Evolutionary conservation across 2,329 filamentous ascomycete species (phyloP).

Genomic region (Colletotrichum somersetense): DNA sequence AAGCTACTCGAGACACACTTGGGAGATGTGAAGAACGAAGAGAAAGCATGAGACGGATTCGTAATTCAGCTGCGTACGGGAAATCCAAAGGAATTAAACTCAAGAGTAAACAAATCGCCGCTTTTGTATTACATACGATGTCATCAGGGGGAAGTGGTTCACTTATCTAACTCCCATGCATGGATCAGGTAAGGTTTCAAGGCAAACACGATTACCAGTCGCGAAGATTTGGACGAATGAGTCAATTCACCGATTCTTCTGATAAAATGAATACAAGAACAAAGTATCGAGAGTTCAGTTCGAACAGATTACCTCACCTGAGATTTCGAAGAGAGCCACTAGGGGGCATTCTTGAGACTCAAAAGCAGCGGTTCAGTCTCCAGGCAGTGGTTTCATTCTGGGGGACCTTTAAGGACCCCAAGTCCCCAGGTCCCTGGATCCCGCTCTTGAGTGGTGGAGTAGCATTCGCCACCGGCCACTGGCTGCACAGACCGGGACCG

Average conservation of each 20-base stretch:
- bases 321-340: background rate
- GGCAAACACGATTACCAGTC: background rate
- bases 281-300: background rate
- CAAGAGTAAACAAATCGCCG: constrained; percentile 40
- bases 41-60: constrained; percentile 24
- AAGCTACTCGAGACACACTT: constrained; percentile 4
- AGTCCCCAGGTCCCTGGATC: constrained; percentile 25
- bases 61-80: constrained; percentile 15
- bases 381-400: constrained; percentile 26
- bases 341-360: background rate
- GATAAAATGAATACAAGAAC: background rate
- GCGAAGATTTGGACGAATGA: background rate
- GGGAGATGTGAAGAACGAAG: constrained; percentile 23
- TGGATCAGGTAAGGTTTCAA: background rate
- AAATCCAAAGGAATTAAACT: constrained; percentile 35
- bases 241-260: background rate
- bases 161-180: background rate
- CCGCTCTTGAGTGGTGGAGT: background rate
- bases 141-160: background rate
- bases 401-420: constrained; percentile 4
- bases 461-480: constrained; percentile 15
- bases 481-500: constrained; percentile 13
- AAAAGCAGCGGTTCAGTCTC: constrained; percentile 31
- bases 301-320: background rate
- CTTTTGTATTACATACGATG: constrained; percentile 10